These are phyloP conservation scores for Epichloe sibirici DNA, from an alignment of 2,329 filamentous ascomycete species.

Conservation along the genomic window DNA sequence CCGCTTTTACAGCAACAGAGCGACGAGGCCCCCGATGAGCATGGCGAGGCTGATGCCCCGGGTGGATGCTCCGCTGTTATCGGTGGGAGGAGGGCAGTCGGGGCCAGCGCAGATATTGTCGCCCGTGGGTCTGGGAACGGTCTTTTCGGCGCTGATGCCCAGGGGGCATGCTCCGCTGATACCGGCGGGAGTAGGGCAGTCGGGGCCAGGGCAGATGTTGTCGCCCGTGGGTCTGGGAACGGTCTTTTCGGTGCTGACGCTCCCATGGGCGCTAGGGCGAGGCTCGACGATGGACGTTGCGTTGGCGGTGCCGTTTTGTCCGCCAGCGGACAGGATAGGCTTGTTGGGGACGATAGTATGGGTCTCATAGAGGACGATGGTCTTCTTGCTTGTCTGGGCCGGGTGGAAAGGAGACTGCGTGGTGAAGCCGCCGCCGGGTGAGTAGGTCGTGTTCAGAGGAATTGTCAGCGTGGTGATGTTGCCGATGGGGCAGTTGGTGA, in stretches of 20 bases:
- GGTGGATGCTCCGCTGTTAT: conserved; percentile 9
- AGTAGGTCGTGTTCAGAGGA: conserved; percentile 30
- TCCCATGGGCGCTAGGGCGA: conserved; percentile 1
- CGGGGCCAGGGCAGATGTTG: conserved; percentile 7
- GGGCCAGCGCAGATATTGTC: conserved; percentile 7
- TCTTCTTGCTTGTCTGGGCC: neutral
- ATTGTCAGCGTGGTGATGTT: conserved; percentile 25
- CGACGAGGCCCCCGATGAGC: conserved; percentile 9
- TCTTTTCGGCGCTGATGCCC: neutral
- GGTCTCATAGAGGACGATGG: conserved; percentile 1
- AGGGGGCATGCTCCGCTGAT: conserved; percentile 9
- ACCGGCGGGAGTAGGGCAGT: conserved; percentile 3
- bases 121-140: neutral
- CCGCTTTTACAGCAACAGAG: conserved; percentile 11
- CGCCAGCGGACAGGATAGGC: neutral
- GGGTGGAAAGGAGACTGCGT: neutral
- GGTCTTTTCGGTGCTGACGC: neutral
- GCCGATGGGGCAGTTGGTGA: conserved; percentile 22
- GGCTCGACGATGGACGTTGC: conserved; percentile 1
- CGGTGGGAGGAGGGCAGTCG: conserved; percentile 4
- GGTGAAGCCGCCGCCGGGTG: conserved; percentile 16
- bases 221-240: neutral
- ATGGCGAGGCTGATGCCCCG: conserved; percentile 11
- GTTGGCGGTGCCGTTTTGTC: conserved; percentile 1
- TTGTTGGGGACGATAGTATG: neutral